Evolutionary conservation across 1,139 yeast species (phyloP), one percentile per base, ranked within the genome.

Genomic region (Kodamaea plutei): DNA sequence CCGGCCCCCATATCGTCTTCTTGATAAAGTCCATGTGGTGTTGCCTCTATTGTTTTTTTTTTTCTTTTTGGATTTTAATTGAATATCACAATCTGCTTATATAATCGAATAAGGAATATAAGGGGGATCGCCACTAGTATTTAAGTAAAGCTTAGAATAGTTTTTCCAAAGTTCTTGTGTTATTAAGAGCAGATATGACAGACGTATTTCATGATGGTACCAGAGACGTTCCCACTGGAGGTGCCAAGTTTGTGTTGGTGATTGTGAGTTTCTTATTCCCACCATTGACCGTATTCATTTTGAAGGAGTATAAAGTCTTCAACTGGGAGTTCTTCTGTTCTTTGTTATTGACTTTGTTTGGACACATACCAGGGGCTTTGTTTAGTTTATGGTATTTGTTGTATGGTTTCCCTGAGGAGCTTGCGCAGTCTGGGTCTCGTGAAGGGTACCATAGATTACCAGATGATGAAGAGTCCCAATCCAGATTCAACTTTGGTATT

Each of bases 1-100:
- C 96, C 0, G 96, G 96, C 2, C 97, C 98, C 80, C 93, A 89
- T 31, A 89, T 79, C 7, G 89, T 84, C 52, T 79, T 79, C 61
- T 85, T 88, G 26, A 89, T 59, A 48, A 64, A 77, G 44, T 83
- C 85, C 91, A 83, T 82, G 33, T 26, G 37, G n/a, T n/a, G n/a
- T n/a, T n/a, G n/a, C n/a, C n/a, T n/a, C n/a, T n/a, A n/a, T n/a
- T n/a, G n/a, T n/a, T n/a, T n/a, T n/a, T n/a, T 10, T 7, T 2
- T 22, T 8, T 22, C 12, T 12, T 22, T 2, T n/a, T 22, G 5
- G 12, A 22, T 22, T 22, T 22, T 22, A 22, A 10, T 22, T 22
- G n/a, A n/a, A 10, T 14, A 18, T 18, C n/a, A n/a, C n/a, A n/a
- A n/a, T n/a, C n/a, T n/a, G n/a, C n/a, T n/a, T n/a, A n/a, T n/a